Base-by-base conservation (phyloP, 2,329 filamentous ascomycete genomes). In the Penicillium sp. region DNA sequence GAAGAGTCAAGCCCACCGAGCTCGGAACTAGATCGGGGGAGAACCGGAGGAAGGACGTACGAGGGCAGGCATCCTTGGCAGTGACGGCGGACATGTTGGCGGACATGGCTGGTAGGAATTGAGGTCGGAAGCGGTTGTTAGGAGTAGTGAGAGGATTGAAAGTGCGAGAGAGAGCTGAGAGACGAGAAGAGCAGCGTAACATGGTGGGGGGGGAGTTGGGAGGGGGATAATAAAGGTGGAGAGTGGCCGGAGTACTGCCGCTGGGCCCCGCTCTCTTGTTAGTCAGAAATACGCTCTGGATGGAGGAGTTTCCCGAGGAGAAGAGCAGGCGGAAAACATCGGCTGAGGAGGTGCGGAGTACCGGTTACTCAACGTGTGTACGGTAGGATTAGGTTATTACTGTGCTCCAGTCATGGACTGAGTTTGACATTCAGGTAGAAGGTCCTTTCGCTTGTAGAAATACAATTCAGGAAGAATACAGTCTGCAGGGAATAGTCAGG, bases 41-140 rank as follows among this genome's bases (percentile, higher is more conserved):
- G 7, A 6, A 10, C 18, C 9, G 22, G 31, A 18, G 27, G 27
- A 40, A 33, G 18, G 3, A 75, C 77, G 69, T 73, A 80, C 78
- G 77, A 70, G 78, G 78, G 67, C 76, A 78, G 53, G 78, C 78
- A 58, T 78, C 75, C 67, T 75, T 73, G 37, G 77, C 70, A 60
- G 74, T 74, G 64, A 81, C 69, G 51, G 68, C 61, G 41, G 73
- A 74, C 67, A 79, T 71, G 60, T 65, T 60, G 59, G 70, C 67
- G 66, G 76, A 74, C 75, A 78, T 78, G 58, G 58, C 66, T 18
- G 56, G 36, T 22, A 47, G 33, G 39, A 50, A 52, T 59, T 67
- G 66, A 49, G 60, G 55, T 27, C 52, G 54, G 50, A 18, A 22
- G 14, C 16, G 55, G 36, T 50, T 55, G 40, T 50, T 37, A 35